Evolutionary conservation across 192 early-diverging fungal species (phyloP).

Genomic region (Entophlyctis helioformis): DNA sequence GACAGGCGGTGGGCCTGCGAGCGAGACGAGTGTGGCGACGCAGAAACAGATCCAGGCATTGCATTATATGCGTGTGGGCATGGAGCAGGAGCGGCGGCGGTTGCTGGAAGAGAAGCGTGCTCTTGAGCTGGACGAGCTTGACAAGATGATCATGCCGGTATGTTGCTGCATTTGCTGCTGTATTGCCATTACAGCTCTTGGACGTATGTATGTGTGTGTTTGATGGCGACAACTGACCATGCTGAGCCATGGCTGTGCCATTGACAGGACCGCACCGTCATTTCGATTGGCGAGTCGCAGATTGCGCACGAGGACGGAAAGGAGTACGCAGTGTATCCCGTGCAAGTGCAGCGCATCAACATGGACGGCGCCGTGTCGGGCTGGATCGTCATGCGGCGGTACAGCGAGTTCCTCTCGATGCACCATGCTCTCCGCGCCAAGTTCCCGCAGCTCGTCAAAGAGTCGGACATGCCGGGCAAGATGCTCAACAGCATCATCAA

Average conservation of each 20-base stretch:
- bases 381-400: constrained; percentile 42
- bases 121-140: constrained; percentile 13
- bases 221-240: no score
- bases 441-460: constrained; percentile 40
- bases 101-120: constrained; percentile 11
- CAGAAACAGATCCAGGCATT: constrained; percentile 11
- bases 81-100: constrained; percentile 7
- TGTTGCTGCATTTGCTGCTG: no score
- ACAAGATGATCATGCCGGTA: constrained; percentile 22
- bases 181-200: no score
- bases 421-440: constrained; percentile 54
- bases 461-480: constrained; percentile 64
- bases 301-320: constrained; percentile 6
- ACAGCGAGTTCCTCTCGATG: constrained; percentile 75
- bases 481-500: constrained; percentile 48
- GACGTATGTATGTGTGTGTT: no score
- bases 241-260: no score
- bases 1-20: no score
- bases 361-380: constrained; percentile 3
- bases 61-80: constrained; percentile 12
- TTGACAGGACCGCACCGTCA: constrained; percentile 6
- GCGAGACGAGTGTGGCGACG: no score
- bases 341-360: constrained; percentile 13
- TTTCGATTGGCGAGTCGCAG: constrained; percentile 5
- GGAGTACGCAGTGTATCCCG: constrained; percentile 11